Evolutionary conservation across 2,329 filamentous ascomycete species (phyloP), one percentile per base, ranked within the genome.

Genomic region (Aspergillus floridensis): DNA sequence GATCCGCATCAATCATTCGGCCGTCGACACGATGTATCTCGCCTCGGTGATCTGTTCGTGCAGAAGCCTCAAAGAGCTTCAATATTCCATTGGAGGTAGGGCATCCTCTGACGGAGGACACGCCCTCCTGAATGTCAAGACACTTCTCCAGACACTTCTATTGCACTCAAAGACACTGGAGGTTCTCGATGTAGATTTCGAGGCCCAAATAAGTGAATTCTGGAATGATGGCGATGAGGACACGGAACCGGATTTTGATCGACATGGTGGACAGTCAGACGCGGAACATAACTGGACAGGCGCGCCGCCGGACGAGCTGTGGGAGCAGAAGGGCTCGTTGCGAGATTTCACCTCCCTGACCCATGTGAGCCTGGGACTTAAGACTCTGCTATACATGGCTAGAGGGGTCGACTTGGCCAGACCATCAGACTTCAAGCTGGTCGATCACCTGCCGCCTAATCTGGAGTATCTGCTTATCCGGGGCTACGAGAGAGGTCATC

Each of bases 381-480:
- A 60, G 1, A 35, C 59, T 22, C 56, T 69, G 21, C 32, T 65
- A n/a, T 68, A 66, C 44, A 56, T 64, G 47, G 61, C 59, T 11
- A 53, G 24, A 14, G 63, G 58, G 0, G 41, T 63, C 10, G 22
- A 50, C 16, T 35, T 6, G 4, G n/a, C 24, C 5, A 12, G 26
- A 10, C 29, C 41, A 3, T 21, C 46, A 24, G 47, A 52, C 14
- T 16, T 19, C 5, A 24, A 29, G 21, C 10, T 63, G 55, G 48
- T 50, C 3, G 47, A 57, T 24, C 29, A 52, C 7, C 47, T 67
- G 10, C 65, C 65, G 4, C 35, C 35, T 12, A 61, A 51, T 4
- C 51, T 67, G 31, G 64, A 67, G 29, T 63, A 64, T 35, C 21
- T 67, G 49, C 64, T 61, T 49, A 59, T 67, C 47, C 53, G 58